Base-by-base conservation (phyloP, 2,329 filamentous ascomycete genomes). In the Verticillium dahliae region DNA sequence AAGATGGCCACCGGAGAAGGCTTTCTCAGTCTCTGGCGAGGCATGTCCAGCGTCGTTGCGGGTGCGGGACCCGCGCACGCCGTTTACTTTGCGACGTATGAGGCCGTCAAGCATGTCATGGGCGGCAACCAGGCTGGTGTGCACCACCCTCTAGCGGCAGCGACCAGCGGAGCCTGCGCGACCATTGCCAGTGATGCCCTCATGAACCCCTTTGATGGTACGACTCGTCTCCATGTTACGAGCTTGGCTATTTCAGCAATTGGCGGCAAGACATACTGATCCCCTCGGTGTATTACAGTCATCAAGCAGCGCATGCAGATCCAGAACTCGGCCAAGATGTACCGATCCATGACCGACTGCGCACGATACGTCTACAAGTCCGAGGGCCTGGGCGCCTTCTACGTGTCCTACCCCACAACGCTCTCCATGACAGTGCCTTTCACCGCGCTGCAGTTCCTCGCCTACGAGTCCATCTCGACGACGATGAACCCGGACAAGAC, bases 291-390 rank as follows among this genome's bases (percentile, higher is more conserved):
- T 13, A 38, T 13, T 45, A 35, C 71, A 97, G 95, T 99, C 65
- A 97, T 99, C 81, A 99, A 99, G 79, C 95, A 99, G 76, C 91
- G 95, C 70, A 99, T 99, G 95, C 95, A 99, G 76, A 90, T 99
- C 63, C 91, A 97, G 74, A 90, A 95, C 71, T 98, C 94, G n/a
- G 87, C 88, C 67, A 86, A 85, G 68, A 87, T 89, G 79, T 97
- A 98, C 79, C 89, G 88, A 69, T 92, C 90, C 27, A 89, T 98
- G 77, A 74, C 83, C 61, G 90, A 97, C 73, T 99, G 95, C 80
- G 94, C 94, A 62, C 86, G 84, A 72, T 89, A 91, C 67, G 90
- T 99, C 64, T 97, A 97, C 78, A 86, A 84, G 70, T 89, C 86
- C 59, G 95, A 99, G 77, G 95, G 95, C 60, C 75, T 98, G 56